phyloP scores from a whole-genome alignment of 2,329 filamentous ascomycete species.

The Podosphaera fusca region DNA sequence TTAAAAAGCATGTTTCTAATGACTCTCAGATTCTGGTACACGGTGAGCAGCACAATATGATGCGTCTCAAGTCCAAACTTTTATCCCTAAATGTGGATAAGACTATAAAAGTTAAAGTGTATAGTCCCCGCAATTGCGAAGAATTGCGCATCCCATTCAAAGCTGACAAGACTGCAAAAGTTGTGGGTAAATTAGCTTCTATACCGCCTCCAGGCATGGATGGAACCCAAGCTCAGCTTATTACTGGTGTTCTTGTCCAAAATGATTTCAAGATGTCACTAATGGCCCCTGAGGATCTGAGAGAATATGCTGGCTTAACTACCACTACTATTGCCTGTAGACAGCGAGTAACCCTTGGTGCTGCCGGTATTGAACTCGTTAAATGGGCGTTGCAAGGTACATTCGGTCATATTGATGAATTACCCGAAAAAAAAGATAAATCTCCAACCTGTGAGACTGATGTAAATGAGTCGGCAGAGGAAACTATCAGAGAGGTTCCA shows the following conservation, averaged over 20 bases:
- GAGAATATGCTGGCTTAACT: slow-evolving; percentile 89
- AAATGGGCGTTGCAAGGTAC: slow-evolving; percentile 87
- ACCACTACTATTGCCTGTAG: slow-evolving; percentile 88
- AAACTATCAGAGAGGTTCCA: slow-evolving; percentile 36
- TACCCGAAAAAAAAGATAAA: slow-evolving; percentile 16
- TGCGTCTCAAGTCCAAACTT: slow-evolving; percentile 81
- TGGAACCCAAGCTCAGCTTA: slow-evolving; percentile 31
- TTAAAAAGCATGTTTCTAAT: slow-evolving; percentile 1
- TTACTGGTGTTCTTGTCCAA: slow-evolving; percentile 82
- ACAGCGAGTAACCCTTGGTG: slow-evolving; percentile 68
- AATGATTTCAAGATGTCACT: slow-evolving; percentile 94
- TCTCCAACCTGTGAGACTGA: slow-evolving; percentile 20
- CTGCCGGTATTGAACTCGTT: slow-evolving; percentile 75
- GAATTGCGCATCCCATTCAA: slow-evolving; percentile 89
- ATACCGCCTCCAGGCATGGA: slow-evolving; percentile 34
- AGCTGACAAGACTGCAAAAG: slow-evolving; percentile 84
- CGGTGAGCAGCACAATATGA: slow-evolving; percentile 95
- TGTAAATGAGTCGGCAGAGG: slow-evolving; percentile 17
- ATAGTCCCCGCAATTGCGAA: slow-evolving; percentile 82
- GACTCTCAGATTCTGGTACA: slow-evolving; percentile 64
- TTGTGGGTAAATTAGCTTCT: slow-evolving; percentile 78
- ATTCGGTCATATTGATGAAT: slow-evolving; percentile 63
- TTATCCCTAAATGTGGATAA: slow-evolving; percentile 77
- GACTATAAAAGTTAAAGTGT: slow-evolving; percentile 62
- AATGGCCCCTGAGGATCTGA: slow-evolving; percentile 88